Percentiles rank a stretch among this genome's conserved stretches.
These are phyloP conservation scores for Bolboschoenus planiculmis DNA, from an alignment of 176 grass and related monocot genomes.

Conservation along the genomic window DNA sequence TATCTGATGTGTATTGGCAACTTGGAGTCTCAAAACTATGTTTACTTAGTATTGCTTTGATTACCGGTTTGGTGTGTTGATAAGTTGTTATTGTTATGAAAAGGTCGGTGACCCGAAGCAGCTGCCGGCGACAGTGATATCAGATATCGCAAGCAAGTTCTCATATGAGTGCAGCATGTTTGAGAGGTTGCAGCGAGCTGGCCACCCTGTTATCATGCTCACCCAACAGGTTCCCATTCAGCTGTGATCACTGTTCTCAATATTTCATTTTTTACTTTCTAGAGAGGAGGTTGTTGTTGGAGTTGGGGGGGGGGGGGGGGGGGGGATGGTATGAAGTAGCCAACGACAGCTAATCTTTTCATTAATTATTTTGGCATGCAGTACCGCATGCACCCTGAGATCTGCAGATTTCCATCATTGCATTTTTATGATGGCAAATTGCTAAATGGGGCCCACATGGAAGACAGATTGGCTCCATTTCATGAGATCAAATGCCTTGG, in stretches of 20 bases:
- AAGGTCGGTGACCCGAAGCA: slow-evolving; percentile 99
- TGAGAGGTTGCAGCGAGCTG: slow-evolving; percentile 90
- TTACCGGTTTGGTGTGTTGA: slow-evolving; percentile 25
- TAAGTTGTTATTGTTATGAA: background rate
- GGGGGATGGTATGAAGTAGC: background rate
- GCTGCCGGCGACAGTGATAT: slow-evolving; percentile 90
- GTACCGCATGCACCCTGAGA: slow-evolving; percentile 98
- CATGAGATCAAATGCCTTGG: slow-evolving; percentile 61
- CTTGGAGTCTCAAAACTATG: slow-evolving; percentile 18
- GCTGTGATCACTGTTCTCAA: background rate
- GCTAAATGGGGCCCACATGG: slow-evolving; percentile 60
- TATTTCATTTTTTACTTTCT: background rate
- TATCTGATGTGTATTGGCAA: background rate
- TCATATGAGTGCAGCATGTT: slow-evolving; percentile 98
- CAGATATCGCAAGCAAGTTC: slow-evolving; percentile 87
- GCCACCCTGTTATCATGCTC: slow-evolving; percentile 91
- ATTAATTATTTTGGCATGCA: slow-evolving; percentile 32
- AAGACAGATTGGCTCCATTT: slow-evolving; percentile 62
- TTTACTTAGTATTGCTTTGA: slow-evolving; percentile 9
- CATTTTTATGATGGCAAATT: slow-evolving; percentile 96
- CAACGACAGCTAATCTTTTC: slow-evolving; percentile 15
- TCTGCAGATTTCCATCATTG: slow-evolving; percentile 85
- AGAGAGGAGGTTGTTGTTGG: background rate
- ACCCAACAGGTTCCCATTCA: slow-evolving; percentile 62
- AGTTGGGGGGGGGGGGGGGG: too few species aligned